Conservation (phyloP, 2,329 filamentous ascomycete species). For the Exophiala dermatitidis region DNA sequence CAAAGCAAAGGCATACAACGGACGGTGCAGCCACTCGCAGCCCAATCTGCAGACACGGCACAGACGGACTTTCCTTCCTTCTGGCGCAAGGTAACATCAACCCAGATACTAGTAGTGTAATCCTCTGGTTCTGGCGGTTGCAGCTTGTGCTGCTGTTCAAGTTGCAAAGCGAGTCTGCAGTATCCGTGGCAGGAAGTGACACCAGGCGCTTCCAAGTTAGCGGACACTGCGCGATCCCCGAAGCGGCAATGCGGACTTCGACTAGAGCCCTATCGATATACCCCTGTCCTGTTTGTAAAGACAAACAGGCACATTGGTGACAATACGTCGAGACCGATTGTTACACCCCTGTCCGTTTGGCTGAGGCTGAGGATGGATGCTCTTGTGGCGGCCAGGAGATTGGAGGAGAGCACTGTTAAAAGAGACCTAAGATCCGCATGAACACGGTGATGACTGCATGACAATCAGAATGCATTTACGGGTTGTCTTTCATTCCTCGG, state of each 20-base stretch:
- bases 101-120: no score
- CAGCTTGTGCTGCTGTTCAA: not conserved
- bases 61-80: not conserved
- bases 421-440: constrained; percentile 11
- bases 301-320: constrained; percentile 4
- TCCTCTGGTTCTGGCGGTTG: no score
- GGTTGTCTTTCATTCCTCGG: constrained; percentile 3
- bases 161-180: no score
- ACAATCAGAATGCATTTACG: constrained; percentile 3
- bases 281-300: constrained; percentile 14
- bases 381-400: constrained; percentile 23
- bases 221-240: not conserved
- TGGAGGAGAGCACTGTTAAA: constrained; percentile 17
- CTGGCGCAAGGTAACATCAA: no score
- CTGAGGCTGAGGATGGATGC: constrained; percentile 19
- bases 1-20: no score
- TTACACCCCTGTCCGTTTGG: constrained; percentile 7
- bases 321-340: constrained; percentile 5
- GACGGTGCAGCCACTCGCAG: not conserved
- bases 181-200: no score
- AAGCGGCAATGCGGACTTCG: not conserved
- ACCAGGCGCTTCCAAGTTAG: not conserved
- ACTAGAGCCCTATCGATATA: not conserved
- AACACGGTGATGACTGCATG: constrained; percentile 21
- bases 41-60: not conserved